Percentiles rank a stretch among this genome's conserved stretches.
These are phyloP conservation scores for Fusarium tupiense DNA, from an alignment of 2,329 filamentous ascomycete genomes.

Conservation along the genomic window DNA sequence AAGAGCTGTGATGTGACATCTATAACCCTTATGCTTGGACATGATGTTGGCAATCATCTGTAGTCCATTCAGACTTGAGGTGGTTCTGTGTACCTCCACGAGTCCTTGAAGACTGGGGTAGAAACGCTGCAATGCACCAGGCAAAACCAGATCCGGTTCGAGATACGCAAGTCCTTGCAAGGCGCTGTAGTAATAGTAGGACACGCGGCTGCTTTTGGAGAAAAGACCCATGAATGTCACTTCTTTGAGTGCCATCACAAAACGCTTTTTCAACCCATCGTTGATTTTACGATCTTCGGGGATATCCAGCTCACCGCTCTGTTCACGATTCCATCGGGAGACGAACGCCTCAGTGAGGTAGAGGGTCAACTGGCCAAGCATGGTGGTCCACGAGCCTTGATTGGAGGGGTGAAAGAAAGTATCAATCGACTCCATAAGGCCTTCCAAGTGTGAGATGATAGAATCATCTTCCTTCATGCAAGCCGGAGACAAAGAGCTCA, in stretches of 20 bases:
- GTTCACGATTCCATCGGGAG: conserved; percentile 96
- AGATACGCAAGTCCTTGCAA: conserved; percentile 90
- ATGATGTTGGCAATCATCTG: conserved; percentile 94
- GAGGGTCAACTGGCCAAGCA: conserved; percentile 88
- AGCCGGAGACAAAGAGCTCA: conserved; percentile 89
- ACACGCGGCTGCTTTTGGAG: conserved; percentile 90
- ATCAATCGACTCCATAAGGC: conserved; percentile 91
- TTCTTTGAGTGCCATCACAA: conserved; percentile 88
- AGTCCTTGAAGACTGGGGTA: conserved; percentile 97
- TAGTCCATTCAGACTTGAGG: conserved; percentile 89
- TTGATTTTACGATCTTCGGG: conserved; percentile 83
- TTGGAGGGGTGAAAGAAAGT: conserved; percentile 99
- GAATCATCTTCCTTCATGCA: conserved; percentile 82
- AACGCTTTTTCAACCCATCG: conserved; percentile 83
- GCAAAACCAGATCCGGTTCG: conserved; percentile 90
- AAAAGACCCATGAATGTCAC: conserved; percentile 99
- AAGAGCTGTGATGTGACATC: conserved; percentile 93
- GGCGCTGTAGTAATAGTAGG: conserved; percentile 90
- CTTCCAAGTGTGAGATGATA: conserved; percentile 85
- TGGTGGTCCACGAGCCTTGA: conserved; percentile 89
- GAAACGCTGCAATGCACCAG: conserved; percentile 92
- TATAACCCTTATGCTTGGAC: conserved; percentile 92
- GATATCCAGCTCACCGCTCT: conserved; percentile 89
- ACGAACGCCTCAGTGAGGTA: conserved; percentile 97
- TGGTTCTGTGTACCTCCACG: conserved; percentile 96